A percentile compares a stretch with the other conserved stretches of the same genome.
Evolutionary conservation across 2,329 filamentous ascomycete genomes (phyloP).

Genomic region (Pestalotiopsis sp.): DNA sequence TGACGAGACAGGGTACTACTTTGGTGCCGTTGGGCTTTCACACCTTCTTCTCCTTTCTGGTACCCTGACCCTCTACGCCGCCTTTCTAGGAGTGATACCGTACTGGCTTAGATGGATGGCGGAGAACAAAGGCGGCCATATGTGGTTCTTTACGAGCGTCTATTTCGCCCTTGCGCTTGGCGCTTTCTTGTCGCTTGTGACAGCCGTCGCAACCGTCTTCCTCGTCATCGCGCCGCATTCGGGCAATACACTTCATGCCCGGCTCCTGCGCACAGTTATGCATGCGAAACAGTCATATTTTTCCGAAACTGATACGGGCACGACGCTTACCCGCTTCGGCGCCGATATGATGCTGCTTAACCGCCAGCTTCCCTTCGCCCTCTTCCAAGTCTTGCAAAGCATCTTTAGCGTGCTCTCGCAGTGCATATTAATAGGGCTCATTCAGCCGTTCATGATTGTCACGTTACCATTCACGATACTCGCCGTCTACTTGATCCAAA

Average conservation of each 20-base stretch:
- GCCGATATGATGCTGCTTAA: not conserved
- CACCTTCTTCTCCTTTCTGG: not conserved
- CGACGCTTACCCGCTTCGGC: not conserved
- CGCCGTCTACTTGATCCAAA: conserved; percentile 47
- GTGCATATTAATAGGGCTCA: conserved; percentile 42
- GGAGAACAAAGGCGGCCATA: not conserved
- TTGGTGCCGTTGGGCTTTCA: conserved; percentile 28
- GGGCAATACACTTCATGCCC: not conserved
- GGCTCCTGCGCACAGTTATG: not conserved
- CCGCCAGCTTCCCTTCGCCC: not conserved
- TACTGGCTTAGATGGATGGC: not conserved
- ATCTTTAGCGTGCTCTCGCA: conserved; percentile 32
- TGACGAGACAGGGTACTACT: conserved; percentile 30
- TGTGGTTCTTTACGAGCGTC: not conserved
- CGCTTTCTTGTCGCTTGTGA: not conserved
- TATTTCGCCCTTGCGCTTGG: not conserved
- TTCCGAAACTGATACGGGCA: not conserved
- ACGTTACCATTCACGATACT: conserved; percentile 44
- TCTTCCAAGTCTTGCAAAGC: not conserved
- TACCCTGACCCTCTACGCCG: not conserved
- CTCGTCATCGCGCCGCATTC: not conserved
- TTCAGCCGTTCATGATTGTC: conserved; percentile 45
- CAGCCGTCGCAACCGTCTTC: not conserved
- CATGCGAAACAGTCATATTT: not conserved
- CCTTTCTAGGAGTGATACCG: not conserved